These are phyloP conservation scores for Manihot esculenta DNA, from an alignment of 441 rosid species.

Conservation along the genomic window DNA sequence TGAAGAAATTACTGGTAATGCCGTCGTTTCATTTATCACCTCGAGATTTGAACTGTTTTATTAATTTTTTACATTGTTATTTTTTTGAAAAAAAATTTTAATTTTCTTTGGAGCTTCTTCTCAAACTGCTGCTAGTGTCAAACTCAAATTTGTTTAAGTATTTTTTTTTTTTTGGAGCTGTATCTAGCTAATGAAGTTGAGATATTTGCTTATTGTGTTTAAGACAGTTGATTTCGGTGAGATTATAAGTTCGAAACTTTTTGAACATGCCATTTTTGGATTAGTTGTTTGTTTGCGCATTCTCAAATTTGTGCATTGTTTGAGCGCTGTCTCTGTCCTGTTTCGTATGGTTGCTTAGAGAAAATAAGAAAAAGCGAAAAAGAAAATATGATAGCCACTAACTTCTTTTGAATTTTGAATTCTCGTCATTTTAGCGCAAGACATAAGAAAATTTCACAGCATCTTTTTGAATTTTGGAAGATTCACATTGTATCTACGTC, in stretches of 20 bases:
- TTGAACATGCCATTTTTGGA: background rate
- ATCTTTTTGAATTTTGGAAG: background rate
- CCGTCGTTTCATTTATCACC: background rate
- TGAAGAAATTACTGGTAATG: slow-evolving; percentile 74
- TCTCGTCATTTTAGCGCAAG: background rate
- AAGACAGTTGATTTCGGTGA: background rate
- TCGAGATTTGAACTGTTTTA: slow-evolving; percentile 13
- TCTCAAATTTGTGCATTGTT: background rate
- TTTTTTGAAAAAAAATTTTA: too few species aligned
- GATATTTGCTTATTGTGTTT: background rate
- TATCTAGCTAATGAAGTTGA: background rate
- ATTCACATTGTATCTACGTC: background rate
- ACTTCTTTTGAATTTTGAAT: slow-evolving; percentile 19
- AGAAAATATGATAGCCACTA: background rate
- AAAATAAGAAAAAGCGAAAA: background rate
- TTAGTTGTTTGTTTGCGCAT: background rate
- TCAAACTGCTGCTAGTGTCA: background rate
- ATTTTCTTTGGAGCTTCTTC: background rate
- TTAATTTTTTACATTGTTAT: slow-evolving; percentile 2
- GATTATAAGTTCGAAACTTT: background rate
- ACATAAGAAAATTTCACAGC: background rate
- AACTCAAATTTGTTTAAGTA: background rate
- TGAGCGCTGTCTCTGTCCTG: background rate
- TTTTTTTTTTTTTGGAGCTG: background rate
- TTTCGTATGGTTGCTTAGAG: background rate